phyloP scores from a whole-genome alignment of 139 green algal genomes.

The Desmodesmus armatus region DNA sequence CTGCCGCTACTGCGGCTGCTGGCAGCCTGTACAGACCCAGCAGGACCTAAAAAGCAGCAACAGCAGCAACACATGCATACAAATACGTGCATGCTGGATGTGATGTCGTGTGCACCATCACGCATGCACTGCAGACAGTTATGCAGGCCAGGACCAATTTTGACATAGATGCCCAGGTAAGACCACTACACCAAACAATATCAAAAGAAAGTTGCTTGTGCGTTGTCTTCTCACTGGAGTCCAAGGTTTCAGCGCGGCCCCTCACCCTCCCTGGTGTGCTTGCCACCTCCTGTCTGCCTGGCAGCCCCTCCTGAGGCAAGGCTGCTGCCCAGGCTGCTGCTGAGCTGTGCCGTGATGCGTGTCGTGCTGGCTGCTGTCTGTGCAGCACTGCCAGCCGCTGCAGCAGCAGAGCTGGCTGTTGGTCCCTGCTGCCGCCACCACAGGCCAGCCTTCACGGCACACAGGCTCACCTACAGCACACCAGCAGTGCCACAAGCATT shows the following conservation, averaged over 20 bases:
- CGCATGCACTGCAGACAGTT: too few species aligned
- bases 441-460: constrained; percentile 16
- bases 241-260: too few species aligned
- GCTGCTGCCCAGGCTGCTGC: constrained; percentile 3
- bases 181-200: too few species aligned
- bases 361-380: constrained; percentile 13
- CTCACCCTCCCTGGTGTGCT: too few species aligned
- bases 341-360: constrained; percentile 9
- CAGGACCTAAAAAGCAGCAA: background rate
- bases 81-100: background rate
- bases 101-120: too few species aligned
- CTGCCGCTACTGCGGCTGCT: background rate
- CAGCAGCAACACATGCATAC: background rate
- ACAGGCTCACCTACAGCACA: constrained; percentile 8
- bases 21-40: background rate
- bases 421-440: background rate
- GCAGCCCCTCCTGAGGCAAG: background rate
- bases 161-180: too few species aligned
- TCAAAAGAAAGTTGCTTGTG: too few species aligned
- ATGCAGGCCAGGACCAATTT: too few species aligned
- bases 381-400: too few species aligned
- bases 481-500: background rate
- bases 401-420: too few species aligned
- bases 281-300: too few species aligned
- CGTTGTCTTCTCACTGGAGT: too few species aligned